Conservation (phyloP, 2,329 filamentous ascomycete genomes). For the Podosphaera leucotricha region DNA sequence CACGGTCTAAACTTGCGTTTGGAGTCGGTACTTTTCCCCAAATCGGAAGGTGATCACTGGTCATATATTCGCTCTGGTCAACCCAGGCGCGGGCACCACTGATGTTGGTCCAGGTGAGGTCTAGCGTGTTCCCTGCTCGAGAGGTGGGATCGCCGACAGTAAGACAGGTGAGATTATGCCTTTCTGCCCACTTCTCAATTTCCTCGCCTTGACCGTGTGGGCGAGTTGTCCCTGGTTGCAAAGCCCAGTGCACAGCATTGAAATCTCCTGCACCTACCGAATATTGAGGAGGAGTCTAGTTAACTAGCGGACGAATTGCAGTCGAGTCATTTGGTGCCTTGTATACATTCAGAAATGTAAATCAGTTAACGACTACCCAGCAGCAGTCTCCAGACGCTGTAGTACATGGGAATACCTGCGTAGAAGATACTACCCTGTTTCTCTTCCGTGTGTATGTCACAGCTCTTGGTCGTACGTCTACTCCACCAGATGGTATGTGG, state of each 20-base stretch:
- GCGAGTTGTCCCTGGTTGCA: not conserved
- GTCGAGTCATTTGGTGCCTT: not conserved
- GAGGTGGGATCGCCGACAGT: not conserved
- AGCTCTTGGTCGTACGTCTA: not conserved
- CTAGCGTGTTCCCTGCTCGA: not conserved
- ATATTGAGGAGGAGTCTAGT: not conserved
- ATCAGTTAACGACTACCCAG: not conserved
- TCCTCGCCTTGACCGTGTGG: not conserved
- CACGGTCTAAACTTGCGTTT: not conserved
- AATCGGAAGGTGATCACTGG: not conserved
- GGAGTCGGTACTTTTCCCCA: not conserved
- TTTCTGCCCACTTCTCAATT: not conserved
- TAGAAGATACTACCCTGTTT: not conserved
- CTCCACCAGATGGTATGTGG: not conserved
- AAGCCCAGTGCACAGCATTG: not conserved
- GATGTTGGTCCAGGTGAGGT: not conserved
- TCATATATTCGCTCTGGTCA: not conserved
- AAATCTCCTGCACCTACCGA: not conserved
- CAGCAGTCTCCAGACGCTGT: not conserved
- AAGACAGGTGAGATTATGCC: not conserved
- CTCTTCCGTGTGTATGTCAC: not conserved
- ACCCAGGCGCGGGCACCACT: not conserved
- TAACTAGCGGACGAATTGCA: not conserved
- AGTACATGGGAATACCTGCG: not conserved
- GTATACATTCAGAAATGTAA: not conserved